A percentile compares a stretch with the other conserved stretches of the same genome.
Conservation (phyloP, 306 rosid species). For the Quercus agrifolia region DNA sequence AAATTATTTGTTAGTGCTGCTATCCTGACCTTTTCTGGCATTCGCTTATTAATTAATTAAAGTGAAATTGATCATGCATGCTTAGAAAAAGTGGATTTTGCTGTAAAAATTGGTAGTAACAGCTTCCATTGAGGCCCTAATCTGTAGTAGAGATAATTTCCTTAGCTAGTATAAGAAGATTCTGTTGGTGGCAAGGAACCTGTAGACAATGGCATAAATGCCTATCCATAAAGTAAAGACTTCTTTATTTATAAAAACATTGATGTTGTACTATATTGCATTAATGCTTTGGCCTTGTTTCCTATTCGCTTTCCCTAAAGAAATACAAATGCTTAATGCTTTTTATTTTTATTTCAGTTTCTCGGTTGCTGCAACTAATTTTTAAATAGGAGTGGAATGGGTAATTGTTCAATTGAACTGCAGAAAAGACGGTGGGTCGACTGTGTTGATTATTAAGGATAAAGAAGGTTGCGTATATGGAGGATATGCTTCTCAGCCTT, state of each 20-base stretch:
- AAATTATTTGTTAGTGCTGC: not conserved
- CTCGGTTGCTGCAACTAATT: constrained; percentile 16
- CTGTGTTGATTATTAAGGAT: constrained; percentile 75
- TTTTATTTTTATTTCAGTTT: constrained; percentile 20
- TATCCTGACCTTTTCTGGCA: not conserved
- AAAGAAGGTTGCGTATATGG: constrained; percentile 78
- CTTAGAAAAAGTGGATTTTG: not conserved
- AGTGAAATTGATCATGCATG: not conserved
- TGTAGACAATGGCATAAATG: not conserved
- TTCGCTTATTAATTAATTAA: not conserved
- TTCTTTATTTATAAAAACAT: not conserved
- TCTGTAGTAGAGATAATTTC: not conserved
- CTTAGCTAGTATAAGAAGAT: not conserved
- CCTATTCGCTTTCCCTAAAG: not conserved
- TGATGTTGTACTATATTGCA: not conserved
- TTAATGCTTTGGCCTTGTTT: not conserved
- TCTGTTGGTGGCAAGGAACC: not conserved
- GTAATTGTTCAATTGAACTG: constrained; percentile 34
- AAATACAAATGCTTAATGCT: constrained; percentile 10
- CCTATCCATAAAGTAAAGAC: not conserved
- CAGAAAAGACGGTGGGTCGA: constrained; percentile 83
- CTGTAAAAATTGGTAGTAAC: not conserved
- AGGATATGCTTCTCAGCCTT: constrained; percentile 89
- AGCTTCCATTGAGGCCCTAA: not conserved
- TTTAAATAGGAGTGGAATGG: constrained; percentile 25